Conservation (phyloP, 208 protist species). For the Trypanosoma mega region DNA sequence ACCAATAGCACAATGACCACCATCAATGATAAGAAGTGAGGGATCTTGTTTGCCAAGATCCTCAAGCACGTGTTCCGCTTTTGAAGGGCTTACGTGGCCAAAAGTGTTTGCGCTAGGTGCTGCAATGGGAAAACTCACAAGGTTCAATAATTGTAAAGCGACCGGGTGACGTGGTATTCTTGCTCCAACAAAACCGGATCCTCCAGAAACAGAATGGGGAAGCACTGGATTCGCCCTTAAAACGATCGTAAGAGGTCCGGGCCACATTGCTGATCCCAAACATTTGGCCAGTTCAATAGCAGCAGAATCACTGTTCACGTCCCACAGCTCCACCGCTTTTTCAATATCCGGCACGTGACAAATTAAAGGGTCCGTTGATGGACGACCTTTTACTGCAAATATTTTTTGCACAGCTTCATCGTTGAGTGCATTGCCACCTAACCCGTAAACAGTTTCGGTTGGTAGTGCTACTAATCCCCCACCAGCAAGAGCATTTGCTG, state of each 20-base stretch:
- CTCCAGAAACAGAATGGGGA: slow-evolving; percentile 79
- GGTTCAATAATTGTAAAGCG: slow-evolving; percentile 61
- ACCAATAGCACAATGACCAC: slow-evolving; percentile 82
- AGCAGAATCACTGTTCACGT: slow-evolving; percentile 36
- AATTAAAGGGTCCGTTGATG: slow-evolving; percentile 96
- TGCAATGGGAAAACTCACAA: slow-evolving; percentile 79
- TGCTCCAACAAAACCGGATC: slow-evolving; percentile 86
- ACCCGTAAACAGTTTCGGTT: slow-evolving; percentile 99
- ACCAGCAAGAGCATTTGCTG: slow-evolving; percentile 42
- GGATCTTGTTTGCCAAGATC: slow-evolving; percentile 85
- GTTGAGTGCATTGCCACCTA: slow-evolving; percentile 94
- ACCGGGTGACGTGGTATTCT: slow-evolving; percentile 79
- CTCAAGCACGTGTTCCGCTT: slow-evolving; percentile 84
- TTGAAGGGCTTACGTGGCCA: slow-evolving; percentile 92
- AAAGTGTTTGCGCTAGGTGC: slow-evolving; percentile 93
- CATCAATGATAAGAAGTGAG: slow-evolving; percentile 83
- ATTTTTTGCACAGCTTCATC: slow-evolving; percentile 85
- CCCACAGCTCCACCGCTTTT: slow-evolving; percentile 68
- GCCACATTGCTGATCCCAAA: slow-evolving; percentile 83
- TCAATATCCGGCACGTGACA: slow-evolving; percentile 88
- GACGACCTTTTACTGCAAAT: slow-evolving; percentile 96
- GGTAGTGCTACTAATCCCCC: slow-evolving; percentile 95
- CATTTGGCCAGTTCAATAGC: slow-evolving; percentile 51
- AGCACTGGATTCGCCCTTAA: slow-evolving; percentile 54
- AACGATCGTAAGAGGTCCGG: slow-evolving; percentile 93